Base-by-base conservation (phyloP, 2,329 filamentous ascomycete species). In the Cercospora citrullina region DNA sequence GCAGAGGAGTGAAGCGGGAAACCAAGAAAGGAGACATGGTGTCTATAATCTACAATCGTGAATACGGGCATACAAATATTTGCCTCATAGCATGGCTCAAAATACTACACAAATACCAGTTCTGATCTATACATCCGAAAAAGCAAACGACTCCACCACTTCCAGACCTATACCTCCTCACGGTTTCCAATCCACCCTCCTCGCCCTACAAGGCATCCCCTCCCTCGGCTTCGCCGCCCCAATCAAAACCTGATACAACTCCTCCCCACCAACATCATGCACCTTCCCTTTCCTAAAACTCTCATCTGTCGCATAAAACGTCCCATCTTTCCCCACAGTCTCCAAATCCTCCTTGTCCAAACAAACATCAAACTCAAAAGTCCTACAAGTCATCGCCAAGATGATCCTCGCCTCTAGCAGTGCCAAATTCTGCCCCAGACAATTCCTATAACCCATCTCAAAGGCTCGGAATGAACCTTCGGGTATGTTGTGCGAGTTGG, bases 341-440 rank as follows among this genome's bases (percentile, higher is more conserved):
- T 74, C 70, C 58, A 72, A 57, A 9, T 58, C 57, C 59, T 62
- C 58, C 23, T 75, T 77, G 28, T 77, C 76, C 69, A 80, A 81
- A 33, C 69, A 70, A 8, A 77, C 75, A 61, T 78, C 76, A 68
- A 87, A 81, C 48, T 86, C 83, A 64, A 87, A 84, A 30, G 83
- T 80, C 53, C 84, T 74, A 18, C 82, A 76, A 0, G 81, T 82
- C 73, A 85, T 79, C 2, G 82, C 82, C 28, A 87, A 74, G 3
- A 84, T 78, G 66, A 85, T 78, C 68, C 81, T 81, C 42, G 84
- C 68, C 75, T 87, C 85, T 7, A 85, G 74, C 75, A 83, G 80
- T 0, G 82, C 85, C 57, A 87, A 77, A 66, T 84, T 83, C 72
- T 87, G 84, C 0, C 85, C 86, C 14, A 87, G 79, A 71, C 86